phyloP scores from a whole-genome alignment of 257 asterid genomes.

The Mentha longifolia region DNA sequence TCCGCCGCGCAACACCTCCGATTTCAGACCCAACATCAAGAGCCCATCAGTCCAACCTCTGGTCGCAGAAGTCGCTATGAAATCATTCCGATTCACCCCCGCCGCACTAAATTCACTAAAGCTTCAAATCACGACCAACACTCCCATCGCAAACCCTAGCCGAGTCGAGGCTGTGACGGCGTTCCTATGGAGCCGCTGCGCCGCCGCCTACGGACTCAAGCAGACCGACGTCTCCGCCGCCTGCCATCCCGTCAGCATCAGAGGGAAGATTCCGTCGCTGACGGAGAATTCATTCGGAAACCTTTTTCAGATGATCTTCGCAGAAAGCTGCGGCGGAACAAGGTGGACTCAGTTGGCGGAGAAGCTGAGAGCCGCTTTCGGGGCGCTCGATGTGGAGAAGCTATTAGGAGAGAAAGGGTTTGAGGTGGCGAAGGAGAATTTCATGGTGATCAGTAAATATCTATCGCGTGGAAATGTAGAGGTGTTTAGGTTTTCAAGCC shows the following conservation, averaged over 20 bases:
- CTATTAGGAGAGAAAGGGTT: slow-evolving; percentile 47
- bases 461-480: slow-evolving; percentile 32
- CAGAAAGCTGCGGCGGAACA: slow-evolving; percentile 22
- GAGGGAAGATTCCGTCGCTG: slow-evolving; percentile 44
- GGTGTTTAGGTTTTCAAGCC: slow-evolving; percentile 45
- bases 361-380: slow-evolving; percentile 48
- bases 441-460: slow-evolving; percentile 29
- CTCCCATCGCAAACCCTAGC: slow-evolving; percentile 32
- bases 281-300: slow-evolving; percentile 62
- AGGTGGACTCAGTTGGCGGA: slow-evolving; percentile 46
- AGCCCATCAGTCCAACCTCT: slow-evolving; percentile 39
- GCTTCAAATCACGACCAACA: background rate
- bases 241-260: slow-evolving; percentile 54
- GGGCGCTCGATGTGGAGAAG: slow-evolving; percentile 37
- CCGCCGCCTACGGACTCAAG: slow-evolving; percentile 36
- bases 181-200: slow-evolving; percentile 52
- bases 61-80: slow-evolving; percentile 20
- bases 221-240: slow-evolving; percentile 35
- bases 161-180: slow-evolving; percentile 58
- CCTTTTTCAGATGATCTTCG: slow-evolving; percentile 53
- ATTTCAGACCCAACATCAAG: slow-evolving; percentile 36
- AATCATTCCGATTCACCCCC: slow-evolving; percentile 46
- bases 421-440: slow-evolving; percentile 46
- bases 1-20: slow-evolving; percentile 50
- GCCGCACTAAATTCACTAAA: slow-evolving; percentile 39